A percentile compares a stretch with the other conserved stretches of the same genome.
These are phyloP conservation scores for Eutrema japonicum DNA, from an alignment of 345 rosid genomes.

Conservation along the genomic window DNA sequence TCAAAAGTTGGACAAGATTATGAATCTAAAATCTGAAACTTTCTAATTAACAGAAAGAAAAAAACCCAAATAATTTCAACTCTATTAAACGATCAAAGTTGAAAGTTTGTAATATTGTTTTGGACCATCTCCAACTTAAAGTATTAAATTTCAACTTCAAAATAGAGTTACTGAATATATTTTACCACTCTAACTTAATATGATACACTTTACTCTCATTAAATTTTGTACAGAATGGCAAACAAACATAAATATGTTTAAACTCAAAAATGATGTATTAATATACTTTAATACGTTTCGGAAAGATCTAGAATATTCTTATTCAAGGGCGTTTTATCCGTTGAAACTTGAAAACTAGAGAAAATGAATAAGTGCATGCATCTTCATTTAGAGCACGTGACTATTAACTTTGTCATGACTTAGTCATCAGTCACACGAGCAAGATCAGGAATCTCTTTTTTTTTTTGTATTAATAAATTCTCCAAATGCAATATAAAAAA, in stretches of 20 bases:
- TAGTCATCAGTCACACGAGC: slow-evolving; percentile 39
- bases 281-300: not conserved
- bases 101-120: not conserved
- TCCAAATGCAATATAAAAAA: slow-evolving; percentile 25
- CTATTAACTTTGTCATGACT: slow-evolving; percentile 32
- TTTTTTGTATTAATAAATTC: not conserved
- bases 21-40: not conserved
- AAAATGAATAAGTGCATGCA: slow-evolving; percentile 40
- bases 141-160: not conserved
- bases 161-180: not conserved
- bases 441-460: not conserved
- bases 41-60: not conserved
- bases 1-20: not conserved
- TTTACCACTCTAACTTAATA: too few relatives aligned
- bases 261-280: not conserved
- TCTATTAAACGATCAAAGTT: not conserved
- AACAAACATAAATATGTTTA: not conserved
- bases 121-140: not conserved
- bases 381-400: slow-evolving; percentile 42
- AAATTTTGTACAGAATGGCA: not conserved
- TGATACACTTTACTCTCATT: not conserved
- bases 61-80: not conserved
- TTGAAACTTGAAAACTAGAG: slow-evolving; percentile 36
- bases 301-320: slow-evolving; percentile 34
- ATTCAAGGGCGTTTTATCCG: not conserved